Base-by-base conservation (phyloP, 2,329 filamentous ascomycete genomes). In the Pestalotiopsis sp. region DNA sequence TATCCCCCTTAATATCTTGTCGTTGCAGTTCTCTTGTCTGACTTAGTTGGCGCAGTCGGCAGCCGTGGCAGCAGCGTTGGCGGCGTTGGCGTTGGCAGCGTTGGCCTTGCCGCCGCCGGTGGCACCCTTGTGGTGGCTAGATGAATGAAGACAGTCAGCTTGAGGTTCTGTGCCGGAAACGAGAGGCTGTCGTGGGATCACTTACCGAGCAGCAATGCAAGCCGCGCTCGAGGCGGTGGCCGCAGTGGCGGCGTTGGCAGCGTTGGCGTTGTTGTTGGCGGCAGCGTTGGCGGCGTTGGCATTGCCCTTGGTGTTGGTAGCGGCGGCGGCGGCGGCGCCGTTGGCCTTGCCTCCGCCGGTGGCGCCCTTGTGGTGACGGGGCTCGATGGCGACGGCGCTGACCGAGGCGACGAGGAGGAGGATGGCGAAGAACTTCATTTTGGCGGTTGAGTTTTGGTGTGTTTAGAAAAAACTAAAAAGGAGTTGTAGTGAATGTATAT, bases 391-490 rank as follows among this genome's bases (percentile, higher is more conserved):
- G 2, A 69, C 41, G 25, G 68, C 65, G 20, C 49, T 63, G 31
- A 66, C 68, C 27, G 68, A 62, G 13, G 61, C 65, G 13, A 66
- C 59, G 20, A 69, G 64, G 14, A 63, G 36, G 4, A 69, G 49
- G 31, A 67, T 36, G 13, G 65, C n/a, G 58, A 67, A 49, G 59
- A 69, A 64, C 68, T 69, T 69, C 68, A 69, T 69, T 27, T 69
- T 69, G 31, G 14, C 27, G 66, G 66, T 67, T 52, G 31, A 7
- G 7, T 52, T 17, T 17, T 52, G 45, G 45, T 52, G 14, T 45
- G 45, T 23, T 65, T 31, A 31, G 36, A 12, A 39, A 38, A 57
- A 11, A 13, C n/a, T 36, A 17, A 20, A 36, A 17, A 20, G 20
- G 20, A 45, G 25, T 49, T 20, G 38, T 61, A 36, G 17, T 45